Percentiles rank a stretch among this genome's conserved stretches.
phyloP scores from a whole-genome alignment of 257 asterid species.

The Sherardia arvensis region DNA sequence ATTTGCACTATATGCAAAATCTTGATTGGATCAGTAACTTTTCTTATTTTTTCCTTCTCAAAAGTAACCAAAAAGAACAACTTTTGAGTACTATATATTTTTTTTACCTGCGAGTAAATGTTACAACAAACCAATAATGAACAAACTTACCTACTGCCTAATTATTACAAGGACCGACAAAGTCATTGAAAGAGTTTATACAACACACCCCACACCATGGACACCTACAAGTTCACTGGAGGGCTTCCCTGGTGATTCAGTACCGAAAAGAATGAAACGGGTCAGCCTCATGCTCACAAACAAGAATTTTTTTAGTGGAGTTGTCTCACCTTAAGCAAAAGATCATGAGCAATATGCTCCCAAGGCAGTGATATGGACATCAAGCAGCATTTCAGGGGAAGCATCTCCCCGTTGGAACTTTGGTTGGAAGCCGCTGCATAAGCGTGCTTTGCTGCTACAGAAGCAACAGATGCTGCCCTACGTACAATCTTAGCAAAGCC shows the following conservation, averaged over 20 bases:
- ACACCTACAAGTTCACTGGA: constrained; percentile 55
- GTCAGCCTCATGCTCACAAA: constrained; percentile 10
- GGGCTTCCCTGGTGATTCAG: constrained; percentile 53
- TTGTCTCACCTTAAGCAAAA: constrained; percentile 64
- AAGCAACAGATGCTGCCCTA: constrained; percentile 85
- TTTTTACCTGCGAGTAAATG: neutral
- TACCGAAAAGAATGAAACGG: neutral
- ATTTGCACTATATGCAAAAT: neutral
- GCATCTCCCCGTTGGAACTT: constrained; percentile 71
- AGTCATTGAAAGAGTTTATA: neutral
- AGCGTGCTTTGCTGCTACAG: constrained; percentile 92
- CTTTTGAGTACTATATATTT: neutral
- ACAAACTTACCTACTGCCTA: neutral
- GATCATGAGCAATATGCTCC: constrained; percentile 93
- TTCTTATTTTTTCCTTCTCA: neutral
- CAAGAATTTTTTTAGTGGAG: neutral
- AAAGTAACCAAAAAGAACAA: neutral
- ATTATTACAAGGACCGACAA: neutral
- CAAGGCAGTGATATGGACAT: constrained; percentile 94
- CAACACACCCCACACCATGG: constrained; percentile 4
- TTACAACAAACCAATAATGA: constrained; percentile 1
- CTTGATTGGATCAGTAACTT: neutral
- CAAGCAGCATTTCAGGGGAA: constrained; percentile 88
- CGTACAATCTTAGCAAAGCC: constrained; percentile 65
- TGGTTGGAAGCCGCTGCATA: constrained; percentile 89